Evolutionary conservation across 768 basidiomycete genomes (phyloP).

Genomic region (Russula sp.): DNA sequence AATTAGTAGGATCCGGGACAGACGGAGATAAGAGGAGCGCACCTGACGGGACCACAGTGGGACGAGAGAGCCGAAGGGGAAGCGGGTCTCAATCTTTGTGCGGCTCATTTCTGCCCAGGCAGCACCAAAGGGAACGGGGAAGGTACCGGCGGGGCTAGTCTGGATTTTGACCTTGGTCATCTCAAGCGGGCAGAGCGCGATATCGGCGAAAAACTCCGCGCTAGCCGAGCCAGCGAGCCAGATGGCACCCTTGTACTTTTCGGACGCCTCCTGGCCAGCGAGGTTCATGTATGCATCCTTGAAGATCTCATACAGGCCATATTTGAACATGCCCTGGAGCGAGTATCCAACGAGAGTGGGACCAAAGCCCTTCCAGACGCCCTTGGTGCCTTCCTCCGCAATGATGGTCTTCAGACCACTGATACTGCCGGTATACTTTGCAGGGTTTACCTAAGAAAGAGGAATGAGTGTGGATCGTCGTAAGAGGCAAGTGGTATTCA

Average conservation of each 20-base stretch:
- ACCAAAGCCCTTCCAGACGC: slow-evolving; percentile 92
- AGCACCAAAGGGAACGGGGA: slow-evolving; percentile 68
- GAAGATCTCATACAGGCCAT: slow-evolving; percentile 96
- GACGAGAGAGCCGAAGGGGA: slow-evolving; percentile 77
- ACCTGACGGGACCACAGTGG: slow-evolving; percentile 88
- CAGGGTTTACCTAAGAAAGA: slow-evolving; percentile 55
- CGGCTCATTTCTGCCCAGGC: slow-evolving; percentile 65
- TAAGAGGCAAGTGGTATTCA: slow-evolving; percentile 25
- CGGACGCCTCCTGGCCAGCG: slow-evolving; percentile 72
- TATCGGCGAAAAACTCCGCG: slow-evolving; percentile 92
- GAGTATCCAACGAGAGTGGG: slow-evolving; percentile 93
- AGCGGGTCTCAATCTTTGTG: slow-evolving; percentile 65
- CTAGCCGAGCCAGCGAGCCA: slow-evolving; percentile 93
- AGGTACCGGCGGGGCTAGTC: slow-evolving; percentile 65
- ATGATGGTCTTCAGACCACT: slow-evolving; percentile 56
- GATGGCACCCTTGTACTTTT: slow-evolving; percentile 81
- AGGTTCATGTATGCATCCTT: slow-evolving; percentile 89
- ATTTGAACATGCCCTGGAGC: slow-evolving; percentile 97
- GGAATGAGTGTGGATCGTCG: background rate
- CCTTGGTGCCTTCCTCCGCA: slow-evolving; percentile 73
- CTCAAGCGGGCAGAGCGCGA: slow-evolving; percentile 92
- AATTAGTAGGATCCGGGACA: background rate
- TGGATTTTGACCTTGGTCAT: slow-evolving; percentile 92
- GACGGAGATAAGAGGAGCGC: slow-evolving; percentile 16
- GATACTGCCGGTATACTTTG: slow-evolving; percentile 63